Evolutionary conservation across 768 basidiomycete species (phyloP).

Genomic region (Asterophora lycoperdoides): DNA sequence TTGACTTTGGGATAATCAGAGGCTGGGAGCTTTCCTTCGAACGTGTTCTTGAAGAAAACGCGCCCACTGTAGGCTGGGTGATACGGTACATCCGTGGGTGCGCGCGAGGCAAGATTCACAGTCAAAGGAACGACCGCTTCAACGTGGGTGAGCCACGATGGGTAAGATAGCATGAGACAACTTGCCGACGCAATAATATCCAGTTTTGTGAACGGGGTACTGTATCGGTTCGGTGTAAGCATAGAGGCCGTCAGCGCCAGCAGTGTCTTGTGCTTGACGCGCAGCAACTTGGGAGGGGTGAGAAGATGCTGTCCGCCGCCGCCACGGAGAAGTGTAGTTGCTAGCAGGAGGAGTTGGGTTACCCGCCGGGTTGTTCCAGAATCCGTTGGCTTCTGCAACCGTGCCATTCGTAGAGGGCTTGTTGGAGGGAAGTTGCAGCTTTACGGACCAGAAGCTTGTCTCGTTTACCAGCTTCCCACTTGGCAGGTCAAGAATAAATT

Average conservation of each 20-base stretch:
- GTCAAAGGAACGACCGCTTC: slow-evolving; percentile 87
- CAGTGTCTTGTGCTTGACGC: slow-evolving; percentile 35
- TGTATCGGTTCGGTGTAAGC: slow-evolving; percentile 69
- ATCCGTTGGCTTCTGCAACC: slow-evolving; percentile 25
- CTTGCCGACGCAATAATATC: slow-evolving; percentile 95
- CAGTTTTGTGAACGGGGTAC: slow-evolving; percentile 80
- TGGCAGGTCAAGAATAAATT: slow-evolving; percentile 82
- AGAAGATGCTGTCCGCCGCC: slow-evolving; percentile 15
- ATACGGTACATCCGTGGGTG: slow-evolving; percentile 47
- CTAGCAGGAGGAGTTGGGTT: slow-evolving; percentile 51
- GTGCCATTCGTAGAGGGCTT: slow-evolving; percentile 23
- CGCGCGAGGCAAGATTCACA: slow-evolving; percentile 44
- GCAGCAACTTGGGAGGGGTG: slow-evolving; percentile 2
- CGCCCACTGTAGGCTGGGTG: slow-evolving; percentile 78
- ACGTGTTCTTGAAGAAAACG: slow-evolving; percentile 84
- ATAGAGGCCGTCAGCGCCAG: slow-evolving; percentile 47
- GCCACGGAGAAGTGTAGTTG: slow-evolving; percentile 49
- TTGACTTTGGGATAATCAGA: slow-evolving; percentile 97
- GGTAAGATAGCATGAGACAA: neutral
- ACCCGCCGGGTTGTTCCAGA: slow-evolving; percentile 60
- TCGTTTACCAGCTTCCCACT: slow-evolving; percentile 54
- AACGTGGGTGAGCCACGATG: neutral
- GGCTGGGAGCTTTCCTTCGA: slow-evolving; percentile 84
- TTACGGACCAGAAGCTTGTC: slow-evolving; percentile 86
- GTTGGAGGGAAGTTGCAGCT: slow-evolving; percentile 56